Conservation (phyloP, 805 yeast genomes). For the Schwanniomyces polymorphus region DNA sequence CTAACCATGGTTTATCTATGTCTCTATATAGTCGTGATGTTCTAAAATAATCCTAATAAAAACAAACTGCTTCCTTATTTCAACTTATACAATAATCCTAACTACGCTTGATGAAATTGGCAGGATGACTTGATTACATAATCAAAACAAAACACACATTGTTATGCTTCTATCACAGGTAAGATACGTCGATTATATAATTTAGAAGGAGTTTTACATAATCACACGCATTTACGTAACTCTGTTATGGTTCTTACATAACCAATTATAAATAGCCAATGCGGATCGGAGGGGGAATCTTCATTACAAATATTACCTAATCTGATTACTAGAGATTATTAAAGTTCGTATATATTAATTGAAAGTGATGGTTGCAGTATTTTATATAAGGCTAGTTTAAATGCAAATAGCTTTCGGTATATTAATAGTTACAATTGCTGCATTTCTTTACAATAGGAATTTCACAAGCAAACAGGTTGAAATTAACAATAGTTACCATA, state of each 20-base stretch:
- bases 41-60: neutral
- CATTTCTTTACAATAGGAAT: neutral
- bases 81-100: neutral
- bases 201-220: neutral
- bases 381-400: neutral
- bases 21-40: neutral
- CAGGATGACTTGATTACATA: neutral
- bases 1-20: slow-evolving; percentile 1
- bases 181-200: neutral
- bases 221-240: neutral
- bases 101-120: neutral
- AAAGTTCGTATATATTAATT: neutral
- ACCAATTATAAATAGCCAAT: too few species aligned
- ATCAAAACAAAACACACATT: neutral
- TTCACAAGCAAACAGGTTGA: neutral
- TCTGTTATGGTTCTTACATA: neutral
- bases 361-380: neutral
- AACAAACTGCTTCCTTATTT: too few species aligned
- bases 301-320: neutral
- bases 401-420: neutral
- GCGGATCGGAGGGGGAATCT: neutral
- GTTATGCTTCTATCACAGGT: neutral
- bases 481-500: neutral
- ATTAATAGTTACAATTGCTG: neutral
- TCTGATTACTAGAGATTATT: neutral